A percentile compares a stretch with the other conserved stretches of the same genome.
These are phyloP conservation scores for Panaeolus papilionaceus DNA, from an alignment of 768 basidiomycete genomes.

Conservation along the genomic window DNA sequence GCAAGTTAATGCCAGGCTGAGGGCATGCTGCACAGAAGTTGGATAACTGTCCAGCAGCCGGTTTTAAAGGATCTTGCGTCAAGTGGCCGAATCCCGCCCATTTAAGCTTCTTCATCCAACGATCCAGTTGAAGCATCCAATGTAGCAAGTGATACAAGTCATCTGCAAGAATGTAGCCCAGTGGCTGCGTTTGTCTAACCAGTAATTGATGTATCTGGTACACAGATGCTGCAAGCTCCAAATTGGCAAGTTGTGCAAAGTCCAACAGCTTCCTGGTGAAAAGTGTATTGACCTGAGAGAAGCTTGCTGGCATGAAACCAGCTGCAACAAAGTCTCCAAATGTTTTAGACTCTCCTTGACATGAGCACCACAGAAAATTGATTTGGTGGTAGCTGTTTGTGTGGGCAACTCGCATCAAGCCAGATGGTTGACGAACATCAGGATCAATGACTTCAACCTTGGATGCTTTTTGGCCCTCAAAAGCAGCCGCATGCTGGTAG, in stretches of 20 bases:
- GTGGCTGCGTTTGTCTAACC: constrained; percentile 22
- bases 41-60: constrained; percentile 19
- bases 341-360: not conserved
- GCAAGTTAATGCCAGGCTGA: constrained; percentile 30
- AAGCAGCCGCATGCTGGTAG: not conserved
- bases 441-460: not conserved
- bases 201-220: constrained; percentile 29
- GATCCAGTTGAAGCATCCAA: not conserved
- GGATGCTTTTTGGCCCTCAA: not conserved
- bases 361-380: constrained; percentile 15
- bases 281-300: constrained; percentile 18
- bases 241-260: constrained; percentile 21
- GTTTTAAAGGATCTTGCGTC: not conserved
- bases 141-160: constrained; percentile 27
- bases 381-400: constrained; percentile 26
- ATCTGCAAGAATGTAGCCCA: constrained; percentile 20
- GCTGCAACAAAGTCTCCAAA: constrained; percentile 21
- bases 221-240: constrained; percentile 28
- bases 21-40: constrained; percentile 31
- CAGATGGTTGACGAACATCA: not conserved
- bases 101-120: constrained; percentile 23
- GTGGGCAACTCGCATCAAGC: constrained; percentile 17
- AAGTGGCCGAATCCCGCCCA: constrained; percentile 22
- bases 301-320: constrained; percentile 25
- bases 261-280: constrained; percentile 26